phyloP scores from a whole-genome alignment of 441 rosid species.

The Eugenia klotzschiana region DNA sequence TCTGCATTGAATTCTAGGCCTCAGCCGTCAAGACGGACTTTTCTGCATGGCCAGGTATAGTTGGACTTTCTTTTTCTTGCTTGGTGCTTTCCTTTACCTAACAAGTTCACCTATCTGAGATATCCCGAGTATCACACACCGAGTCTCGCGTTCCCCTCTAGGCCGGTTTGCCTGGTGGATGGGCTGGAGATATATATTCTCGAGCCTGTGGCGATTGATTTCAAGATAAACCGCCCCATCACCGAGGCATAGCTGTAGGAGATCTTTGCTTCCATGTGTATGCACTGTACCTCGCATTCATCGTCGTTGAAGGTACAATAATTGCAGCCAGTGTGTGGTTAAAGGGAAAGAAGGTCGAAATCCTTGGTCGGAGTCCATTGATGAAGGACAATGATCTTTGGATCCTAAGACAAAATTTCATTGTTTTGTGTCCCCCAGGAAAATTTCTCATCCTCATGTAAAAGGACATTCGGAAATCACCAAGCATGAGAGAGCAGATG shows the following conservation, averaged over 20 bases:
- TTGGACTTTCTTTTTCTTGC: not conserved
- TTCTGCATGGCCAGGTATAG: not conserved
- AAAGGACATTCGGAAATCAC: not conserved
- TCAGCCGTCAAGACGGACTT: not conserved
- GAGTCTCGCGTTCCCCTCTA: not conserved
- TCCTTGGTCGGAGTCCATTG: not conserved
- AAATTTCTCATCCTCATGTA: not conserved
- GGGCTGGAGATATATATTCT: not conserved
- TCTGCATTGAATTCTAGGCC: not conserved
- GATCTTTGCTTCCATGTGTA: not conserved
- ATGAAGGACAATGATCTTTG: not conserved
- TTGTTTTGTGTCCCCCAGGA: not conserved
- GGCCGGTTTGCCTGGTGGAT: not conserved
- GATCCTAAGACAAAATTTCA: not conserved
- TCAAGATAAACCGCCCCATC: not conserved
- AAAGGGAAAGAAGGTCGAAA: not conserved
- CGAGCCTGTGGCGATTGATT: too few relatives aligned
- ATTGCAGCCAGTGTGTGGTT: not conserved
- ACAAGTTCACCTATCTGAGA: not conserved
- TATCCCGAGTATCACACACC: not conserved
- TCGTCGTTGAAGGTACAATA: not conserved
- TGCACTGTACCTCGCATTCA: not conserved
- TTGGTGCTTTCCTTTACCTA: not conserved
- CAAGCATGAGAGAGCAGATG: not conserved
- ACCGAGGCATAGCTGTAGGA: not conserved